Conservation (phyloP, 192 early-diverging fungal genomes). For the Geranomyces michiganensis region DNA sequence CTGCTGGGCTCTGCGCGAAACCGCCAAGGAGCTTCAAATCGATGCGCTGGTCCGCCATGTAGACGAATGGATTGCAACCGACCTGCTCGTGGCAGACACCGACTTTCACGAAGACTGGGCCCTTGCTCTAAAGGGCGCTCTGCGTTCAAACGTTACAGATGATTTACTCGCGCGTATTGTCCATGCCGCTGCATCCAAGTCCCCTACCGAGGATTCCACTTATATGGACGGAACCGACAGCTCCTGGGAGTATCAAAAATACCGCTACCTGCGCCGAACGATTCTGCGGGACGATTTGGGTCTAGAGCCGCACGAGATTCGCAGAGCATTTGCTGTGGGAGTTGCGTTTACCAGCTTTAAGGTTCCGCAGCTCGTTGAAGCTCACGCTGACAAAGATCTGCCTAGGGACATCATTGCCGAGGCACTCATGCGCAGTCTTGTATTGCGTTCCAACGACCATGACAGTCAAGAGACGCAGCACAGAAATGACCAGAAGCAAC, state of each 20-base stretch:
- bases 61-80: slow-evolving; percentile 17
- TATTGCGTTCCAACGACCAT: slow-evolving; percentile 2
- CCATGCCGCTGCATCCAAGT: slow-evolving; percentile 1
- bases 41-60: slow-evolving; percentile 7
- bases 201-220: background rate
- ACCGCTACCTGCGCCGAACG: slow-evolving; percentile 26
- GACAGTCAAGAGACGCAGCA: no score
- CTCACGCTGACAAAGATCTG: slow-evolving; percentile 18
- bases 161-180: slow-evolving; percentile 10
- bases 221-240: background rate
- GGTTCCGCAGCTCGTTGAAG: slow-evolving; percentile 22
- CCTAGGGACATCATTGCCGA: slow-evolving; percentile 33
- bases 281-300: background rate
- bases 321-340: background rate
- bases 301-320: slow-evolving; percentile 14
- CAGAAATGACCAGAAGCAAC: no score
- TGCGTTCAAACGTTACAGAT: background rate
- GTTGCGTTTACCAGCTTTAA: slow-evolving; percentile 27
- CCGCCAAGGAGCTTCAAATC: slow-evolving; percentile 13
- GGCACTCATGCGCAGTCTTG: slow-evolving; percentile 21
- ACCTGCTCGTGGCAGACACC: background rate
- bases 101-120: slow-evolving; percentile 17
- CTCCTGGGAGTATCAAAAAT: slow-evolving; percentile 11
- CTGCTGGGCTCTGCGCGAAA: slow-evolving; percentile 16
- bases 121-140: background rate